phyloP scores from a whole-genome alignment of 495 filamentous ascomycete species.

The Penicillium cinerascens region DNA sequence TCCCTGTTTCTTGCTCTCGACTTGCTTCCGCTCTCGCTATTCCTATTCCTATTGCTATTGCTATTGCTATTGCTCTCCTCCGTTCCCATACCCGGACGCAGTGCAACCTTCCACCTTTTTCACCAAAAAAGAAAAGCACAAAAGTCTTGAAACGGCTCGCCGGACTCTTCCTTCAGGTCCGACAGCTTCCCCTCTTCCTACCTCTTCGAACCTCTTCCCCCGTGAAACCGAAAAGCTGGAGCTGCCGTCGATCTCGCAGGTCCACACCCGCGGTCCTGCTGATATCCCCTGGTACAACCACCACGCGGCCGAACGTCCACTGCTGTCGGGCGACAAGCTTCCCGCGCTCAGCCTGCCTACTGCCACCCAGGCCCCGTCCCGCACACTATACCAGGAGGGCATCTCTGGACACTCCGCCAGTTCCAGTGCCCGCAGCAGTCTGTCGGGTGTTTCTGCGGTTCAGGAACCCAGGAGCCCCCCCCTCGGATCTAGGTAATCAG shows the following conservation, averaged over 20 bases:
- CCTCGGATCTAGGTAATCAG: slow-evolving; percentile 35
- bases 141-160: background rate
- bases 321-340: slow-evolving; percentile 71
- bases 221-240: slow-evolving; percentile 93
- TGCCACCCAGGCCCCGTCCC: slow-evolving; percentile 51
- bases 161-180: background rate
- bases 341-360: slow-evolving; percentile 73
- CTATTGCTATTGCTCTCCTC: slow-evolving; percentile 1
- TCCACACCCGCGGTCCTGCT: slow-evolving; percentile 82
- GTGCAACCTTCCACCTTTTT: slow-evolving; percentile 1
- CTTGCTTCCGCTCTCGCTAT: background rate
- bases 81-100: slow-evolving; percentile 1
- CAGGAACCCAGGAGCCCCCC: slow-evolving; percentile 36
- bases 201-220: slow-evolving; percentile 4
- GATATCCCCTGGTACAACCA: slow-evolving; percentile 75
- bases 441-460: slow-evolving; percentile 33
- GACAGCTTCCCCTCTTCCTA: background rate
- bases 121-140: background rate
- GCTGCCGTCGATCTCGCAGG: slow-evolving; percentile 88
- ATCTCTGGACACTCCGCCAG: slow-evolving; percentile 8
- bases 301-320: slow-evolving; percentile 64
- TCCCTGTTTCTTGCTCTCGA: slow-evolving; percentile 22
- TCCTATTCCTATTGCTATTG: no score
- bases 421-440: slow-evolving; percentile 37
- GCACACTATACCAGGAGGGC: slow-evolving; percentile 45